phyloP scores from a whole-genome alignment of 768 basidiomycete genomes.

The Suillus subalutaceus region DNA sequence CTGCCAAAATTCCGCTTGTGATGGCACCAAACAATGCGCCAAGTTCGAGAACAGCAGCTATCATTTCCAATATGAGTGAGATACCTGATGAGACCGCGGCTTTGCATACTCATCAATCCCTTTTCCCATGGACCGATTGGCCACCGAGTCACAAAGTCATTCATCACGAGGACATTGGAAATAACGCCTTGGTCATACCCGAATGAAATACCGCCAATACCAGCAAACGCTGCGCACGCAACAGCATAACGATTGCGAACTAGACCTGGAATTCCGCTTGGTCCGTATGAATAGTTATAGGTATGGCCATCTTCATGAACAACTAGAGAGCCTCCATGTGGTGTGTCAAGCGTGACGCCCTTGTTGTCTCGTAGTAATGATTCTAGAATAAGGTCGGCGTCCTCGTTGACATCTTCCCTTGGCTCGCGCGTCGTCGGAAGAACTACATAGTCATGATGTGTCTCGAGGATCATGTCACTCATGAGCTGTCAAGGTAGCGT shows the following conservation, averaged over 20 bases:
- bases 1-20: slow-evolving; percentile 65
- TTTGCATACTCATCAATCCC: slow-evolving; percentile 71
- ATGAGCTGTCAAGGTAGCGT: slow-evolving; percentile 42
- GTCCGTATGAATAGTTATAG: slow-evolving; percentile 76
- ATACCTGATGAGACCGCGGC: background rate
- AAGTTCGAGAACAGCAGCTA: slow-evolving; percentile 78
- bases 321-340: slow-evolving; percentile 30
- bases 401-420: slow-evolving; percentile 2
- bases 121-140: slow-evolving; percentile 73
- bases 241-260: slow-evolving; percentile 65
- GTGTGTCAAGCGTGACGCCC: slow-evolving; percentile 24
- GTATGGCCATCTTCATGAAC: slow-evolving; percentile 26
- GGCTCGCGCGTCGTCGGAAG: background rate
- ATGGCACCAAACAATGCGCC: slow-evolving; percentile 81
- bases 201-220: slow-evolving; percentile 77
- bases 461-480: slow-evolving; percentile 62
- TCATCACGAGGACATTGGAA: slow-evolving; percentile 84
- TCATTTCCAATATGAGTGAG: background rate
- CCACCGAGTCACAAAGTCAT: slow-evolving; percentile 69
- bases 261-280: slow-evolving; percentile 66
- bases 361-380: slow-evolving; percentile 22
- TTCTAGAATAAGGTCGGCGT: background rate
- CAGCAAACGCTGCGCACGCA: slow-evolving; percentile 73
- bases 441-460: slow-evolving; percentile 35
- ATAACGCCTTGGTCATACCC: slow-evolving; percentile 89